Conservation (phyloP, 108 stramenopile species). For the Conticribra weissflogii region DNA sequence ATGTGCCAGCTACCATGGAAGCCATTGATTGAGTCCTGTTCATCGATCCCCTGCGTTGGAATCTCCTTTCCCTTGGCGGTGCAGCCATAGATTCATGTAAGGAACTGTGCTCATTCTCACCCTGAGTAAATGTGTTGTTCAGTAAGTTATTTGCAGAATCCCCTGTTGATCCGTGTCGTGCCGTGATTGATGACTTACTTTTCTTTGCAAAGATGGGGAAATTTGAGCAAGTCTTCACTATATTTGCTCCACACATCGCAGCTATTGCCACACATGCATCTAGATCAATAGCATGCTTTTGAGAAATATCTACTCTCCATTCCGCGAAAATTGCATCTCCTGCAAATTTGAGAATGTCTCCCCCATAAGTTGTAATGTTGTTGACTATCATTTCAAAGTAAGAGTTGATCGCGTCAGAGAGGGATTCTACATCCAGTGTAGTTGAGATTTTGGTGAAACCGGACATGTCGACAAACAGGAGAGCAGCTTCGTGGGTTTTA, state of each 20-base stretch:
- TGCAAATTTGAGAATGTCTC: constrained; percentile 81
- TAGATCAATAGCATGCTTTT: constrained; percentile 27
- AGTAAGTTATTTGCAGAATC: too few relatives aligned
- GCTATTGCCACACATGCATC: constrained; percentile 60
- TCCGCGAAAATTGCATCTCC: constrained; percentile 61
- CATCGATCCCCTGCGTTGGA: neutral
- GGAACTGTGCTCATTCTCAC: too few relatives aligned
- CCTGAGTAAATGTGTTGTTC: constrained; percentile 38
- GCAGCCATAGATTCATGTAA: neutral
- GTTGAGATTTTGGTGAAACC: constrained; percentile 84
- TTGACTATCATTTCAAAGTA: constrained; percentile 82
- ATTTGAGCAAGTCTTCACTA: constrained; percentile 61
- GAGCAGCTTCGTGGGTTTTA: constrained; percentile 54
- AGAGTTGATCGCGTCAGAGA: constrained; percentile 76
- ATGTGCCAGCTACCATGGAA: constrained; percentile 25
- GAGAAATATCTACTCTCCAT: constrained; percentile 51
- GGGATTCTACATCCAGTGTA: constrained; percentile 66
- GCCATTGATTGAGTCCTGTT: neutral
- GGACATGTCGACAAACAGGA: constrained; percentile 87
- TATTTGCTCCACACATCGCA: constrained; percentile 53
- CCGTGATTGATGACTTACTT: constrained; percentile 15
- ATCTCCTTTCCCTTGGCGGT: neutral
- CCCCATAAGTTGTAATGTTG: constrained; percentile 60
- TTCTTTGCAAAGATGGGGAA: constrained; percentile 52
- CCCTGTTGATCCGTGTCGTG: neutral